phyloP scores from a whole-genome alignment of 495 filamentous ascomycete species.

The Friedmanniomyces simplex region DNA sequence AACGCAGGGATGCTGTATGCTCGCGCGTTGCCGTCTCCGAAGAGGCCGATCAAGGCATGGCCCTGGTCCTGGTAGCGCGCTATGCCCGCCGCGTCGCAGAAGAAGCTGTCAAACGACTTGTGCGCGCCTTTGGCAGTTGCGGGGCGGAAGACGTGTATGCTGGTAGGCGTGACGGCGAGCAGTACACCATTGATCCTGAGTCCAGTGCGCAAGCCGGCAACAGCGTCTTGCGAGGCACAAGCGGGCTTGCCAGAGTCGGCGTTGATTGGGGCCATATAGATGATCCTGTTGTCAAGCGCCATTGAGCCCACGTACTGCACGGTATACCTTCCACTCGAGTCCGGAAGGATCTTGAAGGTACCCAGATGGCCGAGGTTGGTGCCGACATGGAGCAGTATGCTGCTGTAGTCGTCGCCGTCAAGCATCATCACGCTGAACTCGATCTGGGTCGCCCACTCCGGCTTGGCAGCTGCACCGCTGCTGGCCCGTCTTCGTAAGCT shows the following conservation, averaged over 20 bases:
- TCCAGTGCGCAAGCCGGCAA: conserved; percentile 63
- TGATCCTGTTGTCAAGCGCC: conserved; percentile 57
- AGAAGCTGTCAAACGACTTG: conserved; percentile 70
- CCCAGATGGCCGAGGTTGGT: conserved; percentile 72
- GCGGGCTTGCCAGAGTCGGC: conserved; percentile 66
- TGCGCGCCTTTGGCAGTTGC: conserved; percentile 75
- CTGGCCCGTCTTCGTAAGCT: conserved; percentile 49
- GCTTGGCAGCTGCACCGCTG: conserved; percentile 26
- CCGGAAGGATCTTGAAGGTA: conserved; percentile 83
- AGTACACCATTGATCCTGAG: conserved; percentile 59
- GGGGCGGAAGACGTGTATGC: conserved; percentile 76
- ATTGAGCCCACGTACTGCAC: conserved; percentile 58
- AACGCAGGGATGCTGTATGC: conserved; percentile 77
- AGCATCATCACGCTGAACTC: conserved; percentile 92
- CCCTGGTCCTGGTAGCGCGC: conserved; percentile 61
- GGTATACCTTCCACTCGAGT: conserved; percentile 56
- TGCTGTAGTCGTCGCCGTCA: conserved; percentile 89
- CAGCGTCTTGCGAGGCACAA: conserved; percentile 57
- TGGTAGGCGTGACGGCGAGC: conserved; percentile 57
- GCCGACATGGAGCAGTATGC: conserved; percentile 83
- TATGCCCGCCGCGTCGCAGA: conserved; percentile 69
- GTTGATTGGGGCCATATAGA: conserved; percentile 67
- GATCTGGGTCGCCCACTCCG: conserved; percentile 65
- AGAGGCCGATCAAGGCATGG: conserved; percentile 70
- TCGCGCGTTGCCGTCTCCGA: conserved; percentile 64